Evolutionary conservation across 805 yeast genomes (phyloP), one percentile per base, ranked within the genome.

Genomic region (Candida ulmi): DNA sequence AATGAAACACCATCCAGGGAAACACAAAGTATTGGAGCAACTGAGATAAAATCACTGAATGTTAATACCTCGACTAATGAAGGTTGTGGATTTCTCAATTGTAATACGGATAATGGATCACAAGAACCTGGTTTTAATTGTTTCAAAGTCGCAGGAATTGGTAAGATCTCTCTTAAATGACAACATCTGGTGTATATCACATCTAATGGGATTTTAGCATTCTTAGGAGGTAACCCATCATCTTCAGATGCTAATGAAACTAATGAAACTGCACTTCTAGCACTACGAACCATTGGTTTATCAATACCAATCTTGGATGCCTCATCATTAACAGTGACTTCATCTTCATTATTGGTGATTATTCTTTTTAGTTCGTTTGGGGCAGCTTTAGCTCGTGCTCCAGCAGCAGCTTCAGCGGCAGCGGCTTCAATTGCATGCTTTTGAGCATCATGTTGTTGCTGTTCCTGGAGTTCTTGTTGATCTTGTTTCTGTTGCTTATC

Each of bases 161-260:
- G 97, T 43, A 90, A 61, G 37, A 90, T 90, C 55, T 90, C 97
- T 40, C 97, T 69, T 44, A 90, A 63, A 60, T 90, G 97, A 53
- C 97, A 90, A 58, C 97, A 90, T 48, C 97, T 70, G 0, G 96
- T 86, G 61, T 90, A 90, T 55, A 90, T 69, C 30, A 81, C 70
- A 51, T 88, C 95, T 38, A 83, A 72, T 26, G 75, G 66, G 11
- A 68, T 55, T 33, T 55, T 57, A 6, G 52, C 24, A 29, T 52
- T 37, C 12, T 37, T 40, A 21, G 68, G 62, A 16, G 67, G 66
- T 44, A 53, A 5, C 25, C 50, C 52, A 7, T 54, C 55, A 9
- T 36, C 44, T 9, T 45, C 37, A 15, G 35, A 27, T 2, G 43
- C 40, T 4, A 52, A 26, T 2, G 62, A 45, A 1, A 42, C 36